A percentile compares a stretch with the other conserved stretches of the same genome.
Conservation (phyloP, 176 grass and related monocot species). For the Areca catechu region DNA sequence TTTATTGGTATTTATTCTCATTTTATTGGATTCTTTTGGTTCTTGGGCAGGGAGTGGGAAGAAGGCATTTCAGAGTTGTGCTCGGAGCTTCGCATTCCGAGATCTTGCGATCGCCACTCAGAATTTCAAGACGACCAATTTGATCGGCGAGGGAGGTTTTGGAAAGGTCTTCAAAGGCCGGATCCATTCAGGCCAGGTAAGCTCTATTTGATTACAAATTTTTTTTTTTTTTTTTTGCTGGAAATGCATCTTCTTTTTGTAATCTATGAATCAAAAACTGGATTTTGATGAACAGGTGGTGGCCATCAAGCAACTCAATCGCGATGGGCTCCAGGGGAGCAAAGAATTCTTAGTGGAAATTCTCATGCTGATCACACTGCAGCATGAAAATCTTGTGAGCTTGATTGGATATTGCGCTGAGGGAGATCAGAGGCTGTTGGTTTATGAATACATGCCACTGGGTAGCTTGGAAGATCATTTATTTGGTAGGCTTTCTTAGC, state of each 20-base stretch:
- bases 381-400: conserved; percentile 9
- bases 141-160: conserved; percentile 83
- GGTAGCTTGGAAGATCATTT: conserved; percentile 14
- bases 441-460: conserved; percentile 12
- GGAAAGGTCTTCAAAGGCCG: conserved; percentile 89
- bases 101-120: conserved; percentile 66
- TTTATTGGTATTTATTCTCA: conserved; percentile 1
- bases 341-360: conserved; percentile 12
- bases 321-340: conserved; percentile 8
- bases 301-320: conserved; percentile 13
- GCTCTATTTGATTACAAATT: too few relatives aligned
- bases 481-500: conserved; percentile 5
- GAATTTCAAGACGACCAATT: conserved; percentile 72
- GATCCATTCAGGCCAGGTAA: conserved; percentile 25
- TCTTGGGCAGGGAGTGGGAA: conserved; percentile 35
- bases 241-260: too few relatives aligned
- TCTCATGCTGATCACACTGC: conserved; percentile 11
- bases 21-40: neutral
- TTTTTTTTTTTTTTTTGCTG: too few relatives aligned
- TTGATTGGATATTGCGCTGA: conserved; percentile 14
- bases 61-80: conserved; percentile 31
- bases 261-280: too few relatives aligned
- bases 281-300: conserved; percentile 6
- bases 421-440: conserved; percentile 7
- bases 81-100: conserved; percentile 81